Evolutionary conservation across 345 rosid genomes (phyloP).

Genomic region (Schrenkiella parvula): DNA sequence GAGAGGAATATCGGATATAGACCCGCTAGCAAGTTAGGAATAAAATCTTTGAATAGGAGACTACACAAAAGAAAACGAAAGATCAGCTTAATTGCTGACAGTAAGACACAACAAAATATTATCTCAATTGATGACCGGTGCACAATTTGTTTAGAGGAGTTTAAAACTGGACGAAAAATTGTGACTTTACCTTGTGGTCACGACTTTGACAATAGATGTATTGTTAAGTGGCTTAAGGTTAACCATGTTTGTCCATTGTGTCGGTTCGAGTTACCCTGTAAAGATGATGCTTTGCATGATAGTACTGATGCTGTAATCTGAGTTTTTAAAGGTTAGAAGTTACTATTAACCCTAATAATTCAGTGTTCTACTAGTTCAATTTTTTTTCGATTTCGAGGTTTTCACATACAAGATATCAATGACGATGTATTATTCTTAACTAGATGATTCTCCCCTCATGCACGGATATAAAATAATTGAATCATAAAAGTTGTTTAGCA

Average conservation of each 20-base stretch:
- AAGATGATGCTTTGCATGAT: too few relatives aligned
- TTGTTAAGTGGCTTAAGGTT: conserved; percentile 1
- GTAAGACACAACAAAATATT: neutral
- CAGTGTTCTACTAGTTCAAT: too few relatives aligned
- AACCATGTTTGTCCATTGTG: conserved; percentile 26
- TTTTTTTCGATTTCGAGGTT: too few relatives aligned
- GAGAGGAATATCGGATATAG: neutral
- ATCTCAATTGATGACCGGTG: neutral
- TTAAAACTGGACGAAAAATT: neutral
- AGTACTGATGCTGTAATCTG: neutral
- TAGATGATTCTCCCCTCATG: too few relatives aligned
- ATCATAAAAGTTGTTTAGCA: too few relatives aligned
- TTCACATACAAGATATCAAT: too few relatives aligned
- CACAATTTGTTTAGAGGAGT: conserved; percentile 10
- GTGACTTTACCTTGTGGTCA: conserved; percentile 21
- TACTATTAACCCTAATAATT: neutral
- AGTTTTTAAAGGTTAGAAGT: neutral
- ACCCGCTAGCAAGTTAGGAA: neutral
- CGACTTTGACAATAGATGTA: conserved; percentile 12
- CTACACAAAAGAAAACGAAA: neutral
- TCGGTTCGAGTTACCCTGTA: conserved; percentile 5
- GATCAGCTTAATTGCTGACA: neutral
- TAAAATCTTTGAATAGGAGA: neutral
- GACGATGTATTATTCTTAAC: too few relatives aligned
- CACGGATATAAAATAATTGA: too few relatives aligned